A percentile compares a stretch with the other conserved stretches of the same genome.
These are phyloP conservation scores for Carex parvula DNA, from an alignment of 176 grass and related monocot species.

Conservation along the genomic window DNA sequence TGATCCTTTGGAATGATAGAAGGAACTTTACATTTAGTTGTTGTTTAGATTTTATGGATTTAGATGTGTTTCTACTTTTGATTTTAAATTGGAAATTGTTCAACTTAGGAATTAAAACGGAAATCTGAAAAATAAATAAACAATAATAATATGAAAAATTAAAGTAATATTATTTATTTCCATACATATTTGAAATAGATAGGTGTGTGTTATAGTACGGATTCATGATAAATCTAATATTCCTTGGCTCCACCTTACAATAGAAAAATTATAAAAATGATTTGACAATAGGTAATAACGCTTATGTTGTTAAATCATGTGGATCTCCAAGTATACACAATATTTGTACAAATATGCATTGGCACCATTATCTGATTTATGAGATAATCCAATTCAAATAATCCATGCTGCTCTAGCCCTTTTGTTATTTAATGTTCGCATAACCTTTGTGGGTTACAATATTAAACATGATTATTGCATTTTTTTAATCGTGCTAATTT, in stretches of 20 bases:
- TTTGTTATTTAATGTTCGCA: no score
- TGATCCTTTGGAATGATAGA: slow-evolving; percentile 29
- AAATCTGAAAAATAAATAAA: not conserved
- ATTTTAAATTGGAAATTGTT: not conserved
- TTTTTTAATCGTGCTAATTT: no score
- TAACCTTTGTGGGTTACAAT: no score
- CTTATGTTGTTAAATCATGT: no score
- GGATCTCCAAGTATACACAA: no score
- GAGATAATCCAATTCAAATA: no score
- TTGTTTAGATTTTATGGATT: not conserved
- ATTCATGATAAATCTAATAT: not conserved
- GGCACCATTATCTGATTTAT: no score
- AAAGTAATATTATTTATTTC: not conserved
- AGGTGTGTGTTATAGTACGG: not conserved
- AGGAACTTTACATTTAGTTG: not conserved
- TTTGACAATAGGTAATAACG: no score
- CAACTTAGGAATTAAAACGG: not conserved
- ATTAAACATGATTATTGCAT: no score
- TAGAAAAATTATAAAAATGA: not conserved
- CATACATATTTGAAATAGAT: not conserved
- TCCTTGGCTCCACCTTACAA: not conserved
- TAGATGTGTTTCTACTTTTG: not conserved
- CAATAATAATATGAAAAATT: not conserved
- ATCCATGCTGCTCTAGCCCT: no score
- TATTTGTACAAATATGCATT: no score